Evolutionary conservation across 2,329 filamentous ascomycete genomes (phyloP), one percentile per base, ranked within the genome.

Genomic region (Ceratocystiopsis minuta): DNA sequence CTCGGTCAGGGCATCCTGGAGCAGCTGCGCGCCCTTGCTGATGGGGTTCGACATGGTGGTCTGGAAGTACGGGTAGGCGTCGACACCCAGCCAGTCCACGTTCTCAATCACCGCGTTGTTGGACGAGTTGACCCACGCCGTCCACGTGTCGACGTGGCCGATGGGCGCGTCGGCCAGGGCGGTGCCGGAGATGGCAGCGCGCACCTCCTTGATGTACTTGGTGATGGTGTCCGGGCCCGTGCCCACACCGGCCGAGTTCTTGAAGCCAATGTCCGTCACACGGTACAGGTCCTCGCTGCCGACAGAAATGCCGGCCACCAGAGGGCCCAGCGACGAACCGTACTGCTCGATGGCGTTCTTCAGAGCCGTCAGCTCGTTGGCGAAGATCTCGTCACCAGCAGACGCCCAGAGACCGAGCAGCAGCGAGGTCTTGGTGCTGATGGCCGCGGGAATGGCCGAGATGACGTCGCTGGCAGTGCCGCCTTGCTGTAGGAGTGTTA

Each of bases 131-230:
- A 75, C 74, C 67, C 75, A 87, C 41, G 73, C 74, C 33, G 78
- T 85, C 84, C 84, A 93, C 40, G 86, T 92, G 56, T 93, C 86
- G 55, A 93, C 85, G 60, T 93, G 86, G 41, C 85, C 85, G 46
- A 93, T 40, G 16, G 72, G 65, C 37, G 65, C 68, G 18, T 61
- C 60, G 34, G 67, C 61, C 18, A 81, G 63, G 39, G 62, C 55
- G 14, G 81, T 85, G 45, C 71, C 72, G 24, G 68, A 54, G 53
- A 92, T 72, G 46, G 72, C 65, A 24, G 64, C 58, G 48, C 76
- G 74, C 45, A 82, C 75, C 55, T 80, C 65, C 45, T 67, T 59
- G 64, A 93, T 84, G 62, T 86, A 90, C 44, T 62, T 58, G 52
- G 75, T 68, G 34, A 93, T 63, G 12, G 64, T 65, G 34, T 65